Evolutionary conservation across 495 filamentous ascomycete genomes (phyloP).

Genomic region (Xylona heveae): DNA sequence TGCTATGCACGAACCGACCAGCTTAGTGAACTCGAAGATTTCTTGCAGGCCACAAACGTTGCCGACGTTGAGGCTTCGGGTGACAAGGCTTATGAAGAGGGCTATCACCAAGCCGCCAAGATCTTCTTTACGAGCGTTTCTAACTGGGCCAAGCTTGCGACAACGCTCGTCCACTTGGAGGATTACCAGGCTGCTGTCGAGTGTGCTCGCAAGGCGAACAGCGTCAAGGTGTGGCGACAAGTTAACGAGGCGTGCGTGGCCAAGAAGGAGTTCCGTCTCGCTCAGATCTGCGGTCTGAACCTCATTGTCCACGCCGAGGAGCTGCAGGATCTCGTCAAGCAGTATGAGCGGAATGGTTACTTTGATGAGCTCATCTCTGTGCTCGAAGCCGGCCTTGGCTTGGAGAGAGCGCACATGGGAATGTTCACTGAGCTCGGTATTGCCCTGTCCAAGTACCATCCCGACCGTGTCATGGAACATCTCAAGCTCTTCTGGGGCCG

Average conservation of each 20-base stretch:
- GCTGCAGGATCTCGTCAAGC: conserved; percentile 74
- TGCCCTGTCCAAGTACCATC: conserved; percentile 89
- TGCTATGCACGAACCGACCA: conserved; percentile 81
- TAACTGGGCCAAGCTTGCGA: conserved; percentile 98
- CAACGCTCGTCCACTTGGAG: conserved; percentile 83
- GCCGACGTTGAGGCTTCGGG: conserved; percentile 88
- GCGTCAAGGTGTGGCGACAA: conserved; percentile 98
- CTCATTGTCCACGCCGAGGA: conserved; percentile 98
- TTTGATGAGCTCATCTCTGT: conserved; percentile 93
- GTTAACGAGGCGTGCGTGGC: conserved; percentile 91
- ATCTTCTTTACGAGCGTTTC: conserved; percentile 98
- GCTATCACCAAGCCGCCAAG: conserved; percentile 89
- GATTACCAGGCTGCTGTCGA: conserved; percentile 98
- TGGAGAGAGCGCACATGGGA: conserved; percentile 80
- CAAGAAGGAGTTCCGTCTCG: conserved; percentile 98
- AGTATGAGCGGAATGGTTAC: conserved; percentile 94
- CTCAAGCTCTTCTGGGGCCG: conserved; percentile 97
- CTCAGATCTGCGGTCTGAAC: conserved; percentile 97
- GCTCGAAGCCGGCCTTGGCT: conserved; percentile 83
- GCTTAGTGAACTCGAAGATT: conserved; percentile 87
- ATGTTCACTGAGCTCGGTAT: conserved; percentile 97
- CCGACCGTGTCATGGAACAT: conserved; percentile 95
- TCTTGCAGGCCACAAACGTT: conserved; percentile 83
- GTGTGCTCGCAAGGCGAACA: conserved; percentile 97
- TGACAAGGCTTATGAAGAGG: conserved; percentile 93